Conservation (phyloP, 148 eudicot genomes). For the Pharnaceum exiguum region DNA sequence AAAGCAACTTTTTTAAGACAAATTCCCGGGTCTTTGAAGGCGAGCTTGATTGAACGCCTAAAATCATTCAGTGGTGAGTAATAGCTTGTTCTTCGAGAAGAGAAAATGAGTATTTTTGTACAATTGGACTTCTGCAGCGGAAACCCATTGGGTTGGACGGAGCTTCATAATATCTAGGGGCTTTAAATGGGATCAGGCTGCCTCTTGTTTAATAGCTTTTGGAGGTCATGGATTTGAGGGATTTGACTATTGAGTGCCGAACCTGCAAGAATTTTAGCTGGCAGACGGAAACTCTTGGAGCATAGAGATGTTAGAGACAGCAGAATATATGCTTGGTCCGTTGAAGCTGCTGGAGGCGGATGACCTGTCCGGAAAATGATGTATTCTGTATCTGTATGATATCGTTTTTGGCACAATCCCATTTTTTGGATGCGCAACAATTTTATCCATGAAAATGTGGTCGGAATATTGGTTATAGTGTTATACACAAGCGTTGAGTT, state of each 20-base stretch:
- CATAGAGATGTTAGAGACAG: not conserved
- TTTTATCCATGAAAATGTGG: constrained; percentile 37
- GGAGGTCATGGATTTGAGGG: too few species aligned
- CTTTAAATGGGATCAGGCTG: too few species aligned
- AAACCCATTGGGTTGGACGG: not conserved
- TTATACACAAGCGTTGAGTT: constrained; percentile 2
- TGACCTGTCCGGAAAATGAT: constrained; percentile 1
- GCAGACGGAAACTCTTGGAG: not conserved
- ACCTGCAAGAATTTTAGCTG: too few species aligned
- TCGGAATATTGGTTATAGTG: constrained; percentile 17
- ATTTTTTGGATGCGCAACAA: constrained; percentile 34
- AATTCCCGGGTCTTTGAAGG: constrained; percentile 78
- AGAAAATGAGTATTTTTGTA: not conserved
- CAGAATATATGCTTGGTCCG: not conserved
- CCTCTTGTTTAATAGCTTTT: not conserved
- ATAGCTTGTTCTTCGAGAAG: constrained; percentile 5
- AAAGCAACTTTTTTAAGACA: constrained; percentile 42
- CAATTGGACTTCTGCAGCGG: not conserved
- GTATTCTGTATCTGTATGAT: constrained; percentile 28
- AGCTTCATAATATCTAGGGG: too few species aligned
- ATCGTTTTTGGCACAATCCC: constrained; percentile 27
- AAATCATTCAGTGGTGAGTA: constrained; percentile 45
- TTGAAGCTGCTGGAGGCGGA: not conserved
- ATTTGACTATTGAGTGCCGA: too few species aligned
- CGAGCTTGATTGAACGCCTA: constrained; percentile 48